Conservation (phyloP, 768 basidiomycete species). For the Boletus sensibilis region DNA sequence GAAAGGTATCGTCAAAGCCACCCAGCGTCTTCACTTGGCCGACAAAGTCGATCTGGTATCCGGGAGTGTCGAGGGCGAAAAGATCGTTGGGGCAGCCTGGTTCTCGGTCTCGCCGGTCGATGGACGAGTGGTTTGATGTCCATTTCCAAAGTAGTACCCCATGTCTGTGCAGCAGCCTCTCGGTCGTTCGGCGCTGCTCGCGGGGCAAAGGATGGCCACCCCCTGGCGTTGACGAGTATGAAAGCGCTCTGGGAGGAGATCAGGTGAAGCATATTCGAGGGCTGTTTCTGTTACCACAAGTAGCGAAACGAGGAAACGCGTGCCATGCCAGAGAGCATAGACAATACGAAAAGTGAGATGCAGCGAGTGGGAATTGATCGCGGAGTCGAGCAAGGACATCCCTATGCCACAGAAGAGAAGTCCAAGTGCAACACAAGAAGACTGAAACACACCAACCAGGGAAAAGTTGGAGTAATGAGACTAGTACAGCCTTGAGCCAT, state of each 20-base stretch:
- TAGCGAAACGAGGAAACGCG: conserved; percentile 37
- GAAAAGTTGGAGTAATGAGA: conserved; percentile 14
- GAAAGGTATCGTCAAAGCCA: conserved; percentile 15
- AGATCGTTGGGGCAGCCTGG: conserved; percentile 4
- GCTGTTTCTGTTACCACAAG: conserved; percentile 38
- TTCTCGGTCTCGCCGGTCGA: background rate
- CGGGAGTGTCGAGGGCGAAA: conserved; percentile 39
- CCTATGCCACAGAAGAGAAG: conserved; percentile 12
- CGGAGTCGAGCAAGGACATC: background rate
- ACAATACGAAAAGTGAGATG: conserved; percentile 26
- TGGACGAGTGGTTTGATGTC: conserved; percentile 9
- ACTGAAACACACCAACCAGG: conserved; percentile 24
- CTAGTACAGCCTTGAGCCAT: conserved; percentile 22
- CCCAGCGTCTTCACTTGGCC: conserved; percentile 12
- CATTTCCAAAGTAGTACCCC: background rate
- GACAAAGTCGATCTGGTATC: conserved; percentile 49
- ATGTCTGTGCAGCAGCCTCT: background rate
- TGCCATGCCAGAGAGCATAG: conserved; percentile 30
- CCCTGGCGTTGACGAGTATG: conserved; percentile 35
- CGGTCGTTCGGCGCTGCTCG: background rate
- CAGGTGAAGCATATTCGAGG: background rate
- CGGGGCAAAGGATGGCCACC: conserved; percentile 6
- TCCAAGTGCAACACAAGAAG: background rate
- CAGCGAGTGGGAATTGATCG: conserved; percentile 29
- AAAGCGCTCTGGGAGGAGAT: conserved; percentile 34